Conservation (phyloP, 805 yeast species). For the Saturnispora kantuleensis region DNA sequence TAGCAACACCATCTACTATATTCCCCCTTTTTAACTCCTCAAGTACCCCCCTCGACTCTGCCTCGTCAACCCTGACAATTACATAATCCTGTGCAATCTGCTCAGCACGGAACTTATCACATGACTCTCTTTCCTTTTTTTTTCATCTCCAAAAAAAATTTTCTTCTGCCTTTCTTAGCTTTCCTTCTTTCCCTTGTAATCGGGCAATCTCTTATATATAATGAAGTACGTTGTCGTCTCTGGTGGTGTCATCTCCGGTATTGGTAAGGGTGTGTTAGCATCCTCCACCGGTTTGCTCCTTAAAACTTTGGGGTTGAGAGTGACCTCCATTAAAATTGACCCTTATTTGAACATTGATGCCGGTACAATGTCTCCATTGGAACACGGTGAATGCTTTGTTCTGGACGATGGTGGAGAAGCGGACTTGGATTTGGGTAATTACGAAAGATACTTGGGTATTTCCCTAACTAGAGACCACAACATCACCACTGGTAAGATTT, state of each 20-base stretch:
- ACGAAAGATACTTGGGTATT: slow-evolving; percentile 91
- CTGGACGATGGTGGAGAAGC: slow-evolving; percentile 98
- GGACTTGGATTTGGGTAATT: slow-evolving; percentile 95
- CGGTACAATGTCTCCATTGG: slow-evolving; percentile 98
- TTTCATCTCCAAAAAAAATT: not conserved
- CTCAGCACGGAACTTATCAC: too few relatives aligned
- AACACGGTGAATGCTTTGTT: slow-evolving; percentile 98
- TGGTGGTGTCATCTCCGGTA: slow-evolving; percentile 99
- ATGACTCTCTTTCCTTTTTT: too few relatives aligned
- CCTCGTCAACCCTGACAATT: not conserved
- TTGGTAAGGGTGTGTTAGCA: slow-evolving; percentile 97
- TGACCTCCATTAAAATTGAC: slow-evolving; percentile 95
- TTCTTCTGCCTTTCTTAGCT: not conserved
- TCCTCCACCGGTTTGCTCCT: slow-evolving; percentile 92
- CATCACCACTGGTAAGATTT: slow-evolving; percentile 96
- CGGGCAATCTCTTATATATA: slow-evolving; percentile 6
- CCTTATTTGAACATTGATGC: slow-evolving; percentile 99
- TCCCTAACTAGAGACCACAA: slow-evolving; percentile 91
- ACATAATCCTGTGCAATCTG: not conserved
- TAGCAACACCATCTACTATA: too few relatives aligned
- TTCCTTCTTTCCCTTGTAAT: slow-evolving; percentile 13
- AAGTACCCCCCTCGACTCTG: too few relatives aligned
- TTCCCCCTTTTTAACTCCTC: too few relatives aligned
- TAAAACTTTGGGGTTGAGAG: slow-evolving; percentile 89
- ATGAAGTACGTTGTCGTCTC: slow-evolving; percentile 99